phyloP scores from a whole-genome alignment of 2,329 filamentous ascomycete genomes.

The Botrytis fabae region DNA sequence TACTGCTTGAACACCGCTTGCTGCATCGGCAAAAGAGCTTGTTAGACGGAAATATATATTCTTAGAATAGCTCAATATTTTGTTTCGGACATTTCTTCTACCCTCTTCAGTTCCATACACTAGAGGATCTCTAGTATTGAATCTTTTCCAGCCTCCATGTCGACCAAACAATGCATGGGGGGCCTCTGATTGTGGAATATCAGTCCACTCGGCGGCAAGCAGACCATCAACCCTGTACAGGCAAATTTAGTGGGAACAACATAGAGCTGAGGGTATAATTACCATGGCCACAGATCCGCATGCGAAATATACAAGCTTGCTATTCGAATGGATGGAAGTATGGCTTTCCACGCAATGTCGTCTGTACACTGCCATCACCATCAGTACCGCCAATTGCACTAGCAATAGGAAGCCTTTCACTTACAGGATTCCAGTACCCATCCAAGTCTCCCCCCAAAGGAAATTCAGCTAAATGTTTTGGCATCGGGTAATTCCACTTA shows the following conservation, averaged over 20 bases:
- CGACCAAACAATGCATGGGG: neutral
- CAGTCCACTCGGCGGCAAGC: neutral
- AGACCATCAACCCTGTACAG: conserved; percentile 23
- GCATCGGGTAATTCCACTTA: conserved; percentile 21
- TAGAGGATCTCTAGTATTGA: neutral
- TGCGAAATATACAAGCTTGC: conserved; percentile 21
- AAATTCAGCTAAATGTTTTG: conserved; percentile 22
- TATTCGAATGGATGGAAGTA: conserved; percentile 16
- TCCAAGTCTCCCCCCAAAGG: conserved; percentile 17
- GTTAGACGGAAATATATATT: neutral
- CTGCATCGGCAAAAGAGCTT: neutral
- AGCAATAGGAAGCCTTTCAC: neutral
- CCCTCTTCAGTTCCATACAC: neutral
- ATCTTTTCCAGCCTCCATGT: neutral
- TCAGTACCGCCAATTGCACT: neutral
- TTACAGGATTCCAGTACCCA: conserved; percentile 26
- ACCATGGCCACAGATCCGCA: conserved; percentile 25
- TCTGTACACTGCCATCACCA: conserved; percentile 19
- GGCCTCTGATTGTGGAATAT: neutral
- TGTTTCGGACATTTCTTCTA: neutral
- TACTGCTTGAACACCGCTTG: neutral
- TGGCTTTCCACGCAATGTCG: conserved; percentile 21
- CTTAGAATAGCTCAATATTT: neutral
- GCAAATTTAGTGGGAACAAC: neutral
- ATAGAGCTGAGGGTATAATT: neutral